Evolutionary conservation across 805 yeast genomes (phyloP), one percentile per base, ranked within the genome.

Genomic region (Dipodascopsis uninucleata): DNA sequence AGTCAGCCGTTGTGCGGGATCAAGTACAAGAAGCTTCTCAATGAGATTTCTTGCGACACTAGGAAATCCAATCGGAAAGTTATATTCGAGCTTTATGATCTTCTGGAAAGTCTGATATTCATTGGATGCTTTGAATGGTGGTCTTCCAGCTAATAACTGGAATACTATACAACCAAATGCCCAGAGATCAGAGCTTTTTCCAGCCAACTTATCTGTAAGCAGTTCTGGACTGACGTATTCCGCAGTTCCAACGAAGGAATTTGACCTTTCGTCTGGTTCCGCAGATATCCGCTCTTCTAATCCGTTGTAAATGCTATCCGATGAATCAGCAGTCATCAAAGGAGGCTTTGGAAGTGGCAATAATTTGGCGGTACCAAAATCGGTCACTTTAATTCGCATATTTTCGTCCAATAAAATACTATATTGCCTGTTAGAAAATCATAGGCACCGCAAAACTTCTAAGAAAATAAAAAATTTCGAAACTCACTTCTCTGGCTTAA

Each of bases 331-430:
- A 7, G 34, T 21, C 14, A 5, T 17, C 9, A 14, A 5, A 3
- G 17, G 17, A 6, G 45, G 36, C 17, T 28, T 41, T 31, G 57
- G 52, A 16, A 60, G 41, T 24, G 76, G 77, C 12, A 85, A 67
- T 4, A 86, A 69, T 62, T 85, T 87, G 1, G 97, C 98, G n/a
- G 97, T 95, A 8, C 98, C 98, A 65, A 93, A 93, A 66, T 93
- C 98, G 1, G 97, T 93, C 45, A 93, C 81, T 76, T 89, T 87
- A 48, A 93, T 68, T 58, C 85, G 81, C 77, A 89, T 86, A 44
- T 86, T 93, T 49, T 79, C 79, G 59, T 85, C 90, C 36, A 93
- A 75, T 55, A 90, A 64, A 38, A 90, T 84, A 61, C 53, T 49
- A 28, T 5, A 29, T 6, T 24, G 4, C 5, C 14, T n/a, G 23